Evolutionary conservation across 2,329 filamentous ascomycete genomes (phyloP), one percentile per base, ranked within the genome.

Genomic region (Fonsecaea pedrosoi): DNA sequence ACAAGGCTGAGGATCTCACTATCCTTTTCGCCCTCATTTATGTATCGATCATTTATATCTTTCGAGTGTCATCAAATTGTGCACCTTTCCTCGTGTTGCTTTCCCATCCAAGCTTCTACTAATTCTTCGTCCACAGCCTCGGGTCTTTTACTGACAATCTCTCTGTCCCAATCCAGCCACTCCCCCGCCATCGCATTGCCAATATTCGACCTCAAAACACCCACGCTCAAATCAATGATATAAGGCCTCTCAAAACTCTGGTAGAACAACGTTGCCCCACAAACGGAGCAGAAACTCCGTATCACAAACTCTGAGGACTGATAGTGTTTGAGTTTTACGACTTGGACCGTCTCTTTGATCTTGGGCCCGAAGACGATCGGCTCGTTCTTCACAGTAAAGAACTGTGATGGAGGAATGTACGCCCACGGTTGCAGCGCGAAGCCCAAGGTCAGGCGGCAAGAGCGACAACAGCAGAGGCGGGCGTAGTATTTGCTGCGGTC

Each of bases 371-470:
- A 77, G 12, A 71, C 65, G 4, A 81, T 66, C 1, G 76, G 72
- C 21, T 74, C 72, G 13, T 77, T 72, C 56, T 81, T 68, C 32
- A 37, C 42, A 32, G 85, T 79, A 18, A 80, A 76, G 61, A 91
- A 86, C 71, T 89, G 87, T 1, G 77, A 75, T n/a, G 81, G 80
- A 0, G 87, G 87, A 0, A 91, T 78, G 73, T 90, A 92, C 0
- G 86, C 82, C 89, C 89, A 92, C 0, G 84, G 79, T 71, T 89
- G 85, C 55, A 90, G 83, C 64, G 90, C 87, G 69, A 87, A 88
- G 2, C 89, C 88, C 0, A 85, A 83, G 0, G 78, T 77, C 3
- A 87, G 78, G 5, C 89, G 85, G 74, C 89, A 92, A 1, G 86
- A 85, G 4, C 78, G 81, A 75, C 89, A 92, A 1, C 83, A 81